Evolutionary conservation across 2,329 filamentous ascomycete genomes (phyloP).

Genomic region (Verticillium nubilum): DNA sequence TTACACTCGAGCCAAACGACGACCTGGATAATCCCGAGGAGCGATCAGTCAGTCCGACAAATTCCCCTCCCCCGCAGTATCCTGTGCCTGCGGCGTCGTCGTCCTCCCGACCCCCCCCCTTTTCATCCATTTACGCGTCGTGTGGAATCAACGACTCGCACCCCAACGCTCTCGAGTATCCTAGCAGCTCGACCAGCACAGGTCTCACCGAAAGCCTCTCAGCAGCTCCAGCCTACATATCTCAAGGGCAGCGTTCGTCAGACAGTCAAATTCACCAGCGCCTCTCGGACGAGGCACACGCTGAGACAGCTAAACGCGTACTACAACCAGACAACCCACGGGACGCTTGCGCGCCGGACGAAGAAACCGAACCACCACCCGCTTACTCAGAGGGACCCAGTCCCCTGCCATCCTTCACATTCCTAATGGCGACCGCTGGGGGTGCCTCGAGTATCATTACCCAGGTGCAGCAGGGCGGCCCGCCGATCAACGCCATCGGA

Average conservation of each 20-base stretch:
- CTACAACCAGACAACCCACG: constrained; percentile 79
- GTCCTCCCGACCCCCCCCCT: constrained; percentile 49
- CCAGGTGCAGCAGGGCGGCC: constrained; percentile 91
- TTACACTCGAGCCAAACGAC: not conserved
- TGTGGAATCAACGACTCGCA: constrained; percentile 29
- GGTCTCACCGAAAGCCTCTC: constrained; percentile 18
- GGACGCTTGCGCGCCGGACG: constrained; percentile 66
- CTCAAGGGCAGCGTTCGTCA: constrained; percentile 31
- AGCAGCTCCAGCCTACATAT: constrained; percentile 52
- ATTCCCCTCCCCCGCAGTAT: constrained; percentile 55
- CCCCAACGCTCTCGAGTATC: constrained; percentile 3
- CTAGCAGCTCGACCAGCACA: constrained; percentile 12
- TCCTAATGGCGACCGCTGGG: constrained; percentile 96
- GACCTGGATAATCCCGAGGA: constrained; percentile 8
- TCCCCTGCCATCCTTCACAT: constrained; percentile 86
- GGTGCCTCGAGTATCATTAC: constrained; percentile 98
- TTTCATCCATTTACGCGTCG: constrained; percentile 53
- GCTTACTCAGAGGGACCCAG: constrained; percentile 94
- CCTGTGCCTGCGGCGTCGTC: constrained; percentile 48
- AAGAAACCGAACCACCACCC: constrained; percentile 88
- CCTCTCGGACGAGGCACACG: constrained; percentile 45
- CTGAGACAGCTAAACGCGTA: constrained; percentile 72
- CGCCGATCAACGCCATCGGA: constrained; percentile 84
- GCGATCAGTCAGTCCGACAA: constrained; percentile 23
- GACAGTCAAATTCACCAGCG: constrained; percentile 27